Base-by-base conservation (phyloP, 768 basidiomycete species). In the Phlebiopsis flavidoalba region DNA sequence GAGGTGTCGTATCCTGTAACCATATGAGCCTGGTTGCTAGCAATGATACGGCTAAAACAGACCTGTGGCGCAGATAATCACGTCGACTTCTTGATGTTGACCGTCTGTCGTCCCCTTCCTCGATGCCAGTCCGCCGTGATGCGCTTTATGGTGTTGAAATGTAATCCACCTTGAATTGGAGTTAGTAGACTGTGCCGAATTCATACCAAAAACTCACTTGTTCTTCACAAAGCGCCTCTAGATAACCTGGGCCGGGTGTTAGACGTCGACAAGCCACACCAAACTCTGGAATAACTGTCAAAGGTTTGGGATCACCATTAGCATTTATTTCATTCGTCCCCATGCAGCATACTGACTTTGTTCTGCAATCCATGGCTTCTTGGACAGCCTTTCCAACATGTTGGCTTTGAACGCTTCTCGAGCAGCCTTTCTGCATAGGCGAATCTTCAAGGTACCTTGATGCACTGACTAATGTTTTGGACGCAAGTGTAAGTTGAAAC, bases 201-300 rank as follows among this genome's bases (percentile, higher is more conserved):
- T 31, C 6, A 31, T 53, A 6, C 21, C 5, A 26, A 53, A n/a
- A 14, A 59, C 72, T 36, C 60, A 84, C 87, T 88, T 87, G 63
- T 83, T n/a, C 81, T 71, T 81, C 77, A 60, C 81, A 83, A 1
- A 88, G 71, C 0, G 87, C 83, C 64, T 88, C 85, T 35, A 88
- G 76, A 67, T 86, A 89, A 6, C 87, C 86, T 10, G 84, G 84
- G 0, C 85, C 87, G 1, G 86, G 84, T 0, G 87, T 89, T 52
- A 87, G 70, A n/a, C 87, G 77, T 26, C 85, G 77, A 70, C 86
- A 89, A 5, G 74, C 78, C 15, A 85, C 79, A 5, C 79, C 73
- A 64, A 86, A 88, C 50, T 80, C 73, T 12, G 86, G 85, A 24
- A 86, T 75, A n/a, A 86, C 83, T 85, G 60, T 2, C 12, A 43